Conservation (phyloP, 192 early-diverging fungal genomes). For the Diversispora eburnea region DNA sequence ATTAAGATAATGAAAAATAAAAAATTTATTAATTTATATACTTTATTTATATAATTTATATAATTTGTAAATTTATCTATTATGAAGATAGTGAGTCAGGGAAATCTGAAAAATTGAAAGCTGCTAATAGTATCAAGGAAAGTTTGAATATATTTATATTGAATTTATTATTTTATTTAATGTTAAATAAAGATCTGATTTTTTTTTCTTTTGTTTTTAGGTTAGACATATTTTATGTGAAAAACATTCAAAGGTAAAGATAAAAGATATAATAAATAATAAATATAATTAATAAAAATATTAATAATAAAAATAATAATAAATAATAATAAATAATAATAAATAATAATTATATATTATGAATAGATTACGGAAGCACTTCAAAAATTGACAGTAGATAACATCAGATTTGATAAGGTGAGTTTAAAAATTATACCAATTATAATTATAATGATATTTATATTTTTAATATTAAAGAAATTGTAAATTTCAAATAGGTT, state of each 20-base stretch:
- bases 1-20: too few relatives aligned
- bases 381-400: constrained; percentile 34
- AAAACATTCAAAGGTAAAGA: constrained; percentile 63
- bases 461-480: constrained; percentile 9
- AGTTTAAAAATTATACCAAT: constrained; percentile 15
- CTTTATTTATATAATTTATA: too few relatives aligned
- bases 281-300: too few relatives aligned
- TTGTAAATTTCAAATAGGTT: constrained; percentile 41
- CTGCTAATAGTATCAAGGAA: constrained; percentile 21
- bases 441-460: neutral
- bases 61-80: too few relatives aligned
- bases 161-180: neutral
- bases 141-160: neutral
- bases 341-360: constrained; percentile 16
- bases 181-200: neutral
- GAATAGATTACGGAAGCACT: constrained; percentile 33
- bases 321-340: neutral
- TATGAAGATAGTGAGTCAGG: neutral
- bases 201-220: constrained; percentile 45
- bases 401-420: constrained; percentile 58
- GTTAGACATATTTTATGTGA: constrained; percentile 84
- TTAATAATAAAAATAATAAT: constrained; percentile 6
- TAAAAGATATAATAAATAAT: too few relatives aligned
- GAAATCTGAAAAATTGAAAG: constrained; percentile 18
- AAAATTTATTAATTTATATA: too few relatives aligned